A percentile compares a stretch with the other conserved stretches of the same genome.
Conservation (phyloP, 2,329 filamentous ascomycete species). For the Penicillium sp. region DNA sequence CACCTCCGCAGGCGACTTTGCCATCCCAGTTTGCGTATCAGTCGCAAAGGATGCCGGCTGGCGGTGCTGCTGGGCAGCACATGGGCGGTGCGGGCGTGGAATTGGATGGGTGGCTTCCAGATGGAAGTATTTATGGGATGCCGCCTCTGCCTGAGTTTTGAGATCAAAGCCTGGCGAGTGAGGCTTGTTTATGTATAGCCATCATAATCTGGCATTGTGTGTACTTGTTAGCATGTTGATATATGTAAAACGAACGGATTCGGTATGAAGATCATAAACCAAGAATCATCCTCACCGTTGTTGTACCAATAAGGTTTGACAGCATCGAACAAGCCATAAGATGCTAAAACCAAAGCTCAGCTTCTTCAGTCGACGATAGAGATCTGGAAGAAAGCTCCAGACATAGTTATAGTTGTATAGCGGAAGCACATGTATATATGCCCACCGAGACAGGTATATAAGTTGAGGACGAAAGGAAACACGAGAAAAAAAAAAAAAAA, state of each 20-base stretch:
- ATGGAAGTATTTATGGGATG: conserved; percentile 31
- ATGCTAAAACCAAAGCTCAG: background rate
- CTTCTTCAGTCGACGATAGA: background rate
- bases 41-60: conserved; percentile 18
- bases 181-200: background rate
- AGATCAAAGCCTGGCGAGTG: background rate
- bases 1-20: conserved; percentile 19
- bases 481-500: conserved; percentile 4
- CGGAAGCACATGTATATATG: background rate
- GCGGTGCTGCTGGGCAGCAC: conserved; percentile 9
- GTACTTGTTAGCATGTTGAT: background rate
- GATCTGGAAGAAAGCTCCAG: background rate
- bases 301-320: background rate
- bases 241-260: background rate
- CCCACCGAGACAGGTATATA: background rate
- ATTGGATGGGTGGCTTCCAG: conserved; percentile 33
- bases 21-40: conserved; percentile 26
- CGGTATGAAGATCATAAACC: background rate
- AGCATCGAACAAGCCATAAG: no score
- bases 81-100: conserved; percentile 28
- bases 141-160: conserved; percentile 31
- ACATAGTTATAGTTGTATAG: background rate
- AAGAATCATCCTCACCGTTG: background rate
- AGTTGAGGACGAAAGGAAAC: background rate
- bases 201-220: background rate